Evolutionary conservation across 2,329 filamentous ascomycete species (phyloP).

Genomic region (Microsporum ferrugineum): DNA sequence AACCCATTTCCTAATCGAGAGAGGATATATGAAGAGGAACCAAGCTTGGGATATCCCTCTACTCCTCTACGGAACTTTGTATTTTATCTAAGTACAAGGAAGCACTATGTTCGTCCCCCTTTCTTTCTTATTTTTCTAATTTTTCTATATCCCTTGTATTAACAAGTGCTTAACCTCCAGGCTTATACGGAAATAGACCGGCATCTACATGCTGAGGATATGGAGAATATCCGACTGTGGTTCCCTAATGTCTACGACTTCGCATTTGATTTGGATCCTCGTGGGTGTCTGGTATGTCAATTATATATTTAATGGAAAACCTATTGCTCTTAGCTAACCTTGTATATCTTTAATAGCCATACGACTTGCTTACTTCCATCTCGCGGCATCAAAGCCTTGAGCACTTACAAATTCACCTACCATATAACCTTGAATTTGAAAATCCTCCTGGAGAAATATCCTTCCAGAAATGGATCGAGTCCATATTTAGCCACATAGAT

Average conservation of each 20-base stretch:
- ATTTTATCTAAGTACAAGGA: background rate
- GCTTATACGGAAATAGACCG: background rate
- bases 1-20: background rate
- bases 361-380: background rate
- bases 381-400: background rate
- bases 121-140: background rate
- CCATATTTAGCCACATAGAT: conserved; percentile 1
- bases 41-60: background rate
- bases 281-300: conserved; percentile 1
- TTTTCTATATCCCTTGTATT: background rate
- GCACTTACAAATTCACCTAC: background rate
- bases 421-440: background rate
- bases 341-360: background rate
- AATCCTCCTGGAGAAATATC: background rate
- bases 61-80: background rate
- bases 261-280: conserved; percentile 3
- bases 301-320: background rate
- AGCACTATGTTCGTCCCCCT: background rate
- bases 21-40: background rate
- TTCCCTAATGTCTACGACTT: background rate
- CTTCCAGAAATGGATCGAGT: background rate
- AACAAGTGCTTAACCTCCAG: conserved; percentile 1
- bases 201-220: conserved; percentile 5
- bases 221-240: background rate
- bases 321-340: background rate